These are phyloP conservation scores for Lolium multiflorum DNA, from an alignment of 176 grass and related monocot genomes.

Conservation along the genomic window DNA sequence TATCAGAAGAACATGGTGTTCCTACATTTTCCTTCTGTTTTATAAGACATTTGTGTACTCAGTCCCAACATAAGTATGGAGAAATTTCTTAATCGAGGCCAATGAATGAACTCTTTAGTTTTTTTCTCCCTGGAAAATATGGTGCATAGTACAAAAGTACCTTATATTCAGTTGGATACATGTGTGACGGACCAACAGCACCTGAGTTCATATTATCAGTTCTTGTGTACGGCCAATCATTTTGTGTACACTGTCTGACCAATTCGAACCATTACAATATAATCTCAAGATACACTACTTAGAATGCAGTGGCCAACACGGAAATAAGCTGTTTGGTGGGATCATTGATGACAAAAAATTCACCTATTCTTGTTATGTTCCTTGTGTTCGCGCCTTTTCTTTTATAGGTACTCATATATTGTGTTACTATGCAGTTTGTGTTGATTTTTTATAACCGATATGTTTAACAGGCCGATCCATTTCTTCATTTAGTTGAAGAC, in stretches of 20 bases:
- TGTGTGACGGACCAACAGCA: background rate
- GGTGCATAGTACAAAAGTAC: background rate
- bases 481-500: constrained; percentile 88
- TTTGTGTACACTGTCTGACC: background rate
- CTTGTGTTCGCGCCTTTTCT: background rate
- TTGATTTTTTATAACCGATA: background rate
- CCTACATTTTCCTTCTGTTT: constrained; percentile 12
- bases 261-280: background rate
- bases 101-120: background rate
- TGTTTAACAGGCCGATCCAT: constrained; percentile 78
- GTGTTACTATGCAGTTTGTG: constrained; percentile 24
- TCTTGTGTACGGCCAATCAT: background rate
- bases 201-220: background rate
- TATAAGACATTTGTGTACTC: constrained; percentile 15
- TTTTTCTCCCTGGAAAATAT: background rate
- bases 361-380: constrained; percentile 17
- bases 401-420: constrained; percentile 28
- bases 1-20: background rate
- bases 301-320: background rate
- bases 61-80: background rate
- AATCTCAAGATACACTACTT: constrained; percentile 13
- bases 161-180: background rate
- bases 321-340: constrained; percentile 11
- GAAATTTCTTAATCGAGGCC: background rate
- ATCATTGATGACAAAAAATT: constrained; percentile 3